Conservation (phyloP, 2,329 filamentous ascomycete genomes). For the Teratosphaeria destructans region DNA sequence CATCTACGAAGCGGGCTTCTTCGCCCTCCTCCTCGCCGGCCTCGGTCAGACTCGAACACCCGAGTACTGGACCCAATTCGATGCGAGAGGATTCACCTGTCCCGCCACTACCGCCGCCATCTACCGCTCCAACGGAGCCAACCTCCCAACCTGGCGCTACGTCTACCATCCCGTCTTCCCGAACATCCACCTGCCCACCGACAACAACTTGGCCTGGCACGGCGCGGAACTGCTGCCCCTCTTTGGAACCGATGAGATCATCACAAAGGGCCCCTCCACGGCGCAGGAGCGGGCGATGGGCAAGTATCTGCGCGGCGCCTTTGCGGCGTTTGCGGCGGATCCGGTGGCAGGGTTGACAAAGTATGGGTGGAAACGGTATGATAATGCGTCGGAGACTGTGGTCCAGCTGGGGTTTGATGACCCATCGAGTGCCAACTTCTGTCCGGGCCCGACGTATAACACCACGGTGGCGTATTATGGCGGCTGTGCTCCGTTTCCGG, state of each 20-base stretch:
- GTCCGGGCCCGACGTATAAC: background rate
- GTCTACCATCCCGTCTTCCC: background rate
- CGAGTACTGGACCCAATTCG: background rate
- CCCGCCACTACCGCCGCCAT: background rate
- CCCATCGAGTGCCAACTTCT: background rate
- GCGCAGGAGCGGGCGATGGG: background rate
- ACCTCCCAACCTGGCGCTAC: slow-evolving; percentile 1
- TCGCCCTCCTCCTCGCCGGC: slow-evolving; percentile 33
- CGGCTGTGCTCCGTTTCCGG: background rate
- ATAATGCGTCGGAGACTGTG: background rate
- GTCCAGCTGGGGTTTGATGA: background rate
- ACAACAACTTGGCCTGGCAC: background rate
- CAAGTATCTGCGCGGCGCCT: slow-evolving; percentile 15
- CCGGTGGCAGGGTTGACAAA: slow-evolving; percentile 16
- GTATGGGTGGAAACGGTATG: slow-evolving; percentile 30
- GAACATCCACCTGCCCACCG: background rate
- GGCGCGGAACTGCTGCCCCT: background rate
- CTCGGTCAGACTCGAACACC: background rate
- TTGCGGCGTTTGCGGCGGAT: slow-evolving; percentile 24
- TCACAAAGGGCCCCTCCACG: background rate
- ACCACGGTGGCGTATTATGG: background rate
- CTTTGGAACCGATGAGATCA: background rate
- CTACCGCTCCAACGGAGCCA: background rate
- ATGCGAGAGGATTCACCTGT: slow-evolving; percentile 7
- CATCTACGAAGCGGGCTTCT: slow-evolving; percentile 36